Percentiles rank a stretch among this genome's conserved stretches.
These are phyloP conservation scores for Fonsecaea monophora DNA, from an alignment of 2,329 filamentous ascomycete genomes.

Conservation along the genomic window DNA sequence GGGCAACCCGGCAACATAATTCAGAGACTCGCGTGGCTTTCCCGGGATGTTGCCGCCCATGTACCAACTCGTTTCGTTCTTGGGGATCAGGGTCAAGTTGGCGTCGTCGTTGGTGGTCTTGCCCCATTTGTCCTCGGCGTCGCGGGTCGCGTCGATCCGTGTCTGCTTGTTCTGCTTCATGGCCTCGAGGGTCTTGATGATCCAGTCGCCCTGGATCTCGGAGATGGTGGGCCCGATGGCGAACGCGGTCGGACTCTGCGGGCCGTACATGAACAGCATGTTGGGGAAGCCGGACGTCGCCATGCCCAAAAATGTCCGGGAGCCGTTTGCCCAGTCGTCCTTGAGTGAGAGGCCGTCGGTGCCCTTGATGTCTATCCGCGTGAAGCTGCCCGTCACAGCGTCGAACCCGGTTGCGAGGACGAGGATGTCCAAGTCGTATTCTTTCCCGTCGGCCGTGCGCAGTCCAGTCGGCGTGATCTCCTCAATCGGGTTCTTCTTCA, in stretches of 20 bases:
- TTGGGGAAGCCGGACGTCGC: conserved; percentile 53
- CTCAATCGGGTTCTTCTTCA: conserved; percentile 53
- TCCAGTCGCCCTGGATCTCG: conserved; percentile 63
- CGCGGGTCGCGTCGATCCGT: conserved; percentile 50
- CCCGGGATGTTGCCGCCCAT: conserved; percentile 64
- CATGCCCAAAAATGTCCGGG: conserved; percentile 50
- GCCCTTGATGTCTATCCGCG: conserved; percentile 48
- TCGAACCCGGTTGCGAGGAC: conserved; percentile 55
- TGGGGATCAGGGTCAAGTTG: conserved; percentile 49
- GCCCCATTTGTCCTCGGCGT: conserved; percentile 59
- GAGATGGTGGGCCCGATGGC: conserved; percentile 56
- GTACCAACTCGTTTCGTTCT: conserved; percentile 56
- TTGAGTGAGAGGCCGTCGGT: conserved; percentile 38
- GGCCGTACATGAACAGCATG: conserved; percentile 58
- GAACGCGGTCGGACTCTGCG: conserved; percentile 59
- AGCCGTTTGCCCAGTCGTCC: conserved; percentile 45
- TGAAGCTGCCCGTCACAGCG: conserved; percentile 50
- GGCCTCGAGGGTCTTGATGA: conserved; percentile 8
- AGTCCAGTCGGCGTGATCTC: conserved; percentile 52
- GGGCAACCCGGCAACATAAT: conserved; percentile 21
- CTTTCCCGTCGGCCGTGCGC: conserved; percentile 47
- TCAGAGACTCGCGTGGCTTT: conserved; percentile 52
- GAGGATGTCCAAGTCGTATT: conserved; percentile 50
- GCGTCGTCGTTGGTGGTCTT: conserved; percentile 48
- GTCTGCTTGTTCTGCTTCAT: background rate